These are phyloP conservation scores for Rhodotorula babjevae DNA, from an alignment of 768 basidiomycete genomes.

Conservation along the genomic window DNA sequence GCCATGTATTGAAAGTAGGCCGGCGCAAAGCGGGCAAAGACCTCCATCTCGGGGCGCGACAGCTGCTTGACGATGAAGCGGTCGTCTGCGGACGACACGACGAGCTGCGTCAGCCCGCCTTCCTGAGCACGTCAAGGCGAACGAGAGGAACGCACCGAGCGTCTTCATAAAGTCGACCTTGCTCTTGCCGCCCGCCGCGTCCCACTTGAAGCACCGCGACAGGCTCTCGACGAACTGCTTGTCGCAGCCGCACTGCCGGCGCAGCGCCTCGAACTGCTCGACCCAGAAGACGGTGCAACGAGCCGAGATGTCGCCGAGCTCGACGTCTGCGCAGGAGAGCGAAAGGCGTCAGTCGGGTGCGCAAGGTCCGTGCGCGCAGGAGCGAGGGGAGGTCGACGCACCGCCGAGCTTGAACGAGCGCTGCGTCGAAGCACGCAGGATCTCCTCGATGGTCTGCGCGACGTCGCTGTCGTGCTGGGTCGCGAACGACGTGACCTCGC, in stretches of 20 bases:
- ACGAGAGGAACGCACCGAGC: slow-evolving; percentile 57
- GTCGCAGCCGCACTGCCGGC: slow-evolving; percentile 88
- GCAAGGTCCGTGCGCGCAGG: neutral
- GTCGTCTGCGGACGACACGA: slow-evolving; percentile 60
- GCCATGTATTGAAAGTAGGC: slow-evolving; percentile 98
- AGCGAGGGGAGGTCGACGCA: neutral
- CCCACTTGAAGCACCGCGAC: slow-evolving; percentile 91
- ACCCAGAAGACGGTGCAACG: slow-evolving; percentile 85
- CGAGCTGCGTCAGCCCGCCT: neutral
- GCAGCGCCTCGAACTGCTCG: slow-evolving; percentile 90
- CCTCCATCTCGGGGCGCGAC: slow-evolving; percentile 81
- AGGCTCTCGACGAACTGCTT: slow-evolving; percentile 89
- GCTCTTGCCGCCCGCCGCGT: slow-evolving; percentile 90
- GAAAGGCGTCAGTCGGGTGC: neutral
- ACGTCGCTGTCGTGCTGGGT: neutral
- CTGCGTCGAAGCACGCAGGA: slow-evolving; percentile 25
- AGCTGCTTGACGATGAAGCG: slow-evolving; percentile 98
- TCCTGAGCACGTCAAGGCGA: no score
- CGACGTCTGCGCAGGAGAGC: slow-evolving; percentile 48
- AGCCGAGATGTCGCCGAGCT: slow-evolving; percentile 20
- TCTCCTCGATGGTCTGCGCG: slow-evolving; percentile 16
- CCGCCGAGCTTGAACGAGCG: slow-evolving; percentile 28
- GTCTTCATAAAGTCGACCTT: slow-evolving; percentile 97
- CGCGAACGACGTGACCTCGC: no score
- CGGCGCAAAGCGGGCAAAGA: slow-evolving; percentile 93